Evolutionary conservation across 768 basidiomycete genomes (phyloP), one percentile per base, ranked within the genome.

Genomic region (Rhizopogon vulgaris): DNA sequence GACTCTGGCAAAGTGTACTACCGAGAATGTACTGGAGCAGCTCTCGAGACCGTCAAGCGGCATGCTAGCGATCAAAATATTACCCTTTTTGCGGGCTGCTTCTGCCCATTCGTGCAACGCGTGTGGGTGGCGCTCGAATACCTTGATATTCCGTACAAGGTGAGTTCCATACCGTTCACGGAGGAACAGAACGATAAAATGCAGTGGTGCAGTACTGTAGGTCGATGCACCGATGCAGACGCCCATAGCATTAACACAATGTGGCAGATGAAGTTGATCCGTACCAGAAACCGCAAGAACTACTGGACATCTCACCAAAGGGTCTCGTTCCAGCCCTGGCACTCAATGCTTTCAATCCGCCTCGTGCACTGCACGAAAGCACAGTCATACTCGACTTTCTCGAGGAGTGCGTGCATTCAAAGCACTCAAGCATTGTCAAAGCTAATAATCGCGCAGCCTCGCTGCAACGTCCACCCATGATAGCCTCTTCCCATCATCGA

Each of bases 21-120:
- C 49, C 70, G 61, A 0, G 52, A 66, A 15, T 73, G 72, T 55
- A 77, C 77, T 0, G 79, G 79, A 10, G 61, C 59, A 6, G 87
- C 87, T 0, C 69, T 84, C 17, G 68, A 73, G 3, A 89, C 85
- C 0, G 82, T 74, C 14, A 65, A 78, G 22, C 67, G 63, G 0
- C 87, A 86, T 37, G 52, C 63, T 18, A 59, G 56, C 12, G 69
- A 75, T 3, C 65, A 75, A 58, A 76, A 82, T 48, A 80, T 87
- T 55, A 84, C 79, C 0, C 72, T 92, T 22, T 90, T 88, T 57
- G 82, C 74, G 8, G 76, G 79, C 48, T 88, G 85, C 62, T 88
- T 88, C 61, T 90, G 87, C 62, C 87, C 87, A 0, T 91, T 90
- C 61, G 88, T 90, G 2, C 88, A 91, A 65, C 75, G 90, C 14